These are phyloP conservation scores for Reticulascus tulasneorum DNA, from an alignment of 2,329 filamentous ascomycete genomes.

Conservation along the genomic window DNA sequence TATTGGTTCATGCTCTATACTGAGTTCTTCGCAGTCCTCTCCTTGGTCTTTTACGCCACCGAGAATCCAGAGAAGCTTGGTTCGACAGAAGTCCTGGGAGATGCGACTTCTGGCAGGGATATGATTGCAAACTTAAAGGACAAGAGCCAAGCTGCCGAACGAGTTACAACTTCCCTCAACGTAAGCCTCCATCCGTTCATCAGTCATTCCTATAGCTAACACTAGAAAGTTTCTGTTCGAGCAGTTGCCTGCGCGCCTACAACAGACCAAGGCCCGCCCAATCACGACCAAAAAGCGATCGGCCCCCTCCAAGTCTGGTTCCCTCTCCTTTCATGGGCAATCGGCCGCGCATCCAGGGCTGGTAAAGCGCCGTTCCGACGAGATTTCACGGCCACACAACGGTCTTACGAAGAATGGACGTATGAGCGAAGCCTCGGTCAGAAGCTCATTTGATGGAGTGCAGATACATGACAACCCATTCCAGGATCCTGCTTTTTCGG, in stretches of 20 bases:
- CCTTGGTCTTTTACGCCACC: constrained; percentile 73
- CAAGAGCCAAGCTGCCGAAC: constrained; percentile 83
- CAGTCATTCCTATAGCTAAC: background rate
- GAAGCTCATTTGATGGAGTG: constrained; percentile 30
- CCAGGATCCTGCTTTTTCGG: constrained; percentile 30
- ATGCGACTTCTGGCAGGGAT: constrained; percentile 80
- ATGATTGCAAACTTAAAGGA: constrained; percentile 75
- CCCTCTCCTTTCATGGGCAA: constrained; percentile 23
- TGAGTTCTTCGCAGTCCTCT: constrained; percentile 76
- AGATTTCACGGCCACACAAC: constrained; percentile 26
- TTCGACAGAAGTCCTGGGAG: constrained; percentile 74
- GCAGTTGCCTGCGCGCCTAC: constrained; percentile 70
- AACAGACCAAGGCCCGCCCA: constrained; percentile 39
- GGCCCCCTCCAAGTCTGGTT: constrained; percentile 38
- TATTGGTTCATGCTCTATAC: constrained; percentile 88
- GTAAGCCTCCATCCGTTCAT: constrained; percentile 43
- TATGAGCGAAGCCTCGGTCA: constrained; percentile 14
- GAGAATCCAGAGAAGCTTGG: constrained; percentile 75
- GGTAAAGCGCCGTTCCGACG: constrained; percentile 28
- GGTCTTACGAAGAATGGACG: constrained; percentile 17
- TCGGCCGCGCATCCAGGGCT: constrained; percentile 25
- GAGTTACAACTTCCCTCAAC: constrained; percentile 73
- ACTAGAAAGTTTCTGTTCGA: constrained; percentile 69
- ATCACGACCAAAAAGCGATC: constrained; percentile 52
- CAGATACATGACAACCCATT: constrained; percentile 25